Evolutionary conservation across 441 rosid species (phyloP), one percentile per base, ranked within the genome.

Genomic region (Viola pubescens): DNA sequence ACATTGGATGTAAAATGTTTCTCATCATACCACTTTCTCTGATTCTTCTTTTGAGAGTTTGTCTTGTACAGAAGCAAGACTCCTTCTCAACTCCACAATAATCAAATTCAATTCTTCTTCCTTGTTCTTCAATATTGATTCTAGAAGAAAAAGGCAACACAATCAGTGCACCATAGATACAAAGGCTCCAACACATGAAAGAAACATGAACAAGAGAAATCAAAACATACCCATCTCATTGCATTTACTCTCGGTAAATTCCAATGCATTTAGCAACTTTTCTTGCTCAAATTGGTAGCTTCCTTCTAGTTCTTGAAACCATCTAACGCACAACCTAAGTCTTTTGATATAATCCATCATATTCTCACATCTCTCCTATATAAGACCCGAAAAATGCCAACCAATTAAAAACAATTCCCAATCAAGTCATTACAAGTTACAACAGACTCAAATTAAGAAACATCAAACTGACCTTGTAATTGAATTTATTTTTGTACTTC

Each of bases 261-360:
- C 94, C 64, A 91, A 61, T 39, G 78, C 81, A 75, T 61, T 77
- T 49, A 40, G 77, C 74, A 94, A 77, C 65, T 73, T 76, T 9
- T 85, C 89, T 70, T 83, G 83, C 70, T 88, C 96, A 41, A 72
- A 72, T 9, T 75, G 70, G 73, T 89, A 84, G 39, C 70, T 77
- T 60, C 84, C 89, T 41, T 81, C 96, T 44, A 79, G 75, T 61
- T 81, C 83, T 70, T 82, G 90, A 55, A 81, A 83, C 99, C 98
- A 91, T 74, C 66, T 87, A 49, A 91, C 73, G 52, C 99, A 91
- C 64, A 82, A 81, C 83, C 85, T 87, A 37, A 88, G 81, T 75
- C 75, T 87, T 68, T 79, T 89, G 56, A 77, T 89, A 44, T 82
- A 79, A 48, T 87, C 96, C 34, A 71, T 71, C 79, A 83, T 61